Base-by-base conservation (phyloP, 768 basidiomycete genomes). In the Chalciporus sphaerocephalus region DNA sequence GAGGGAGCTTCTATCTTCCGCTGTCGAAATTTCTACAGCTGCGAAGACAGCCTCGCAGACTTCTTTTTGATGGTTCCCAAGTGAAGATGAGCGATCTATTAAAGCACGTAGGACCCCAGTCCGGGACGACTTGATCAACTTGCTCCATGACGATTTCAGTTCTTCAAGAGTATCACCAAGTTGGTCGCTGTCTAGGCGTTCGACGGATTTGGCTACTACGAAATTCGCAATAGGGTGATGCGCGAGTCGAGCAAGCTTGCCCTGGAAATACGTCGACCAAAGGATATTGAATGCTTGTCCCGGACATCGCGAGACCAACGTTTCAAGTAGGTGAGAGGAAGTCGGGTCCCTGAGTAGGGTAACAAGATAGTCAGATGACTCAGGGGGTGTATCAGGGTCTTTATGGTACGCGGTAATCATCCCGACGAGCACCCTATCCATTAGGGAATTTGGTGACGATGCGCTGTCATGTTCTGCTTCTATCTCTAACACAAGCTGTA, bases 141-240 rank as follows among this genome's bases (percentile, higher is more conserved):
- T 90, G 42, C 61, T 66, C 77, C 87, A 80, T 32, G 71, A 61
- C 27, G 64, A 70, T 37, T 70, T 64, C 25, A 93, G 69, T 57
- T 92, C 89, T n/a, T 65, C 55, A 36, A 83, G 74, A 13, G 79
- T 72, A 5, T 67, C 71, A 1, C 63, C 61, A 25, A 97, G 60
- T 49, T 87, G 80, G 4, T 68, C 66, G 15, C 65, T 70, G n/a
- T 76, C 70, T 11, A 83, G 62, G 37, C 89, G 73, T 40, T 80
- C 79, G 21, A 94, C 53, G 1, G 85, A 87, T 61, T 82, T 85
- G 1, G 93, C 86, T 5, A 93, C 73, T 17, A 97, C 93, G 56
- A 92, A 99, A 60, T 98, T 99, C 11, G 90, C 92, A 2, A 94
- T 87, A 3, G 94, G 92, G 64, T 99, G 95, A 16, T 76, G 71